Base-by-base conservation (phyloP, 1,284 basidiomycete genomes). In the Fomitopsis betulina region DNA sequence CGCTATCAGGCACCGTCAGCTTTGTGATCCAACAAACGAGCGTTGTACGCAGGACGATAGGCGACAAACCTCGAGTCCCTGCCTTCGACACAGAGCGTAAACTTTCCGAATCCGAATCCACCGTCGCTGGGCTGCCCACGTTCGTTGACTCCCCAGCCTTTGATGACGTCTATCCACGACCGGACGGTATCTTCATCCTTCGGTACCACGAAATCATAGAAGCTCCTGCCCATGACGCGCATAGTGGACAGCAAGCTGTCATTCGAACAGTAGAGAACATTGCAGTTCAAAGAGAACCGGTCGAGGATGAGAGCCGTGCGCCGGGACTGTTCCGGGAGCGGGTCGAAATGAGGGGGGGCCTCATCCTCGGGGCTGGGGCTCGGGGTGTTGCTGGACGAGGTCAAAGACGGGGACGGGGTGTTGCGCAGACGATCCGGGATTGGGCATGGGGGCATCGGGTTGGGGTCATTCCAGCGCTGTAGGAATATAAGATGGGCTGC, bases 81-180 rank as follows among this genome's bases (percentile, higher is more conserved):
- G 0, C 86, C 86, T 53, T 76, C 74, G 1, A 78, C 72, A 58
- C 79, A 70, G 2, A 89, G 65, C 37, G 69, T 73, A 65, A 91
- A 91, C 65, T 80, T 82, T 12, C 87, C 87, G 71, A 87, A 91
- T 13, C 87, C 89, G 67, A 91, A 91, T 0, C 89, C 89, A 32
- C 89, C 89, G 63, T 90, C 87, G 67, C 85, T 87, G 21, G 89
- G 89, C 69, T 87, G 85, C 0, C 89, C 89, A 7, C 82, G 79
- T 68, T 90, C 89, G 61, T 90, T 90, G 51, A 90, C 87, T 19
- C 88, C 89, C 85, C 88, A 91, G 2, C 81, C 78, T 68, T 91
- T 91, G 63, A 90, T 82, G 54, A 81, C 79, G 60, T 84, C 83
- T 57, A 91, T 84, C 86, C 87, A 91, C 57, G 76, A 79, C 19